Conservation (phyloP, 208 protist species). For the Crithidia fasciculata region DNA sequence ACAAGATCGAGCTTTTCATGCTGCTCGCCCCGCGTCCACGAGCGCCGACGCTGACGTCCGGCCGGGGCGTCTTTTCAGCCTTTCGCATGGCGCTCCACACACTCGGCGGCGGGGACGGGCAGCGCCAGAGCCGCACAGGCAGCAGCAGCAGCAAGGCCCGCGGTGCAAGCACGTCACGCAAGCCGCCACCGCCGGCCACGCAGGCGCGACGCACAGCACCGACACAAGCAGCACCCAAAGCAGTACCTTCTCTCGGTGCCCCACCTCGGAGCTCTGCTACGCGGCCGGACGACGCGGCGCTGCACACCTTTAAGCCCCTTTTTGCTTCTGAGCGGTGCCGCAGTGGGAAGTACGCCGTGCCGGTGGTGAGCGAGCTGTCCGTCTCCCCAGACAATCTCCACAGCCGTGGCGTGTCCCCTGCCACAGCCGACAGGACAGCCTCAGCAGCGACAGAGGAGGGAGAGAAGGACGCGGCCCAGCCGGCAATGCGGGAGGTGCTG, state of each 20-base stretch:
- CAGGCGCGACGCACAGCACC: background rate
- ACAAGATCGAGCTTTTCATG: conserved; percentile 73
- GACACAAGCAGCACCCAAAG: no score
- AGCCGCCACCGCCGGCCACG: background rate
- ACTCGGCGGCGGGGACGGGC: conserved; percentile 2
- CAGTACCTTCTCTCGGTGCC: no score
- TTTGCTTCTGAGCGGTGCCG: conserved; percentile 18
- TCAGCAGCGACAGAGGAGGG: background rate
- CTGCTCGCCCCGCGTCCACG: conserved; percentile 24
- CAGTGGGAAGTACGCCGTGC: conserved; percentile 16
- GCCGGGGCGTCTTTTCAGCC: conserved; percentile 13
- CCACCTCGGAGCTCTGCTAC: no score
- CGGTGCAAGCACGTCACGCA: background rate
- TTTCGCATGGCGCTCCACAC: conserved; percentile 34
- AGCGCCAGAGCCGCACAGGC: background rate
- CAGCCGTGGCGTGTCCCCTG: background rate
- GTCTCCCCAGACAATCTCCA: background rate
- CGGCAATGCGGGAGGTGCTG: background rate
- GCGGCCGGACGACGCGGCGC: no score
- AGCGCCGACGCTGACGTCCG: conserved; percentile 17
- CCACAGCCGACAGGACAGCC: background rate
- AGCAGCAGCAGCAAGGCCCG: background rate
- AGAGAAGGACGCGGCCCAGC: background rate
- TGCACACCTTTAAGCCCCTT: conserved; percentile 11
- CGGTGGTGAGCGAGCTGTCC: conserved; percentile 4